phyloP scores from a whole-genome alignment of 306 rosid genomes.

The Erythrophleum fordii region DNA sequence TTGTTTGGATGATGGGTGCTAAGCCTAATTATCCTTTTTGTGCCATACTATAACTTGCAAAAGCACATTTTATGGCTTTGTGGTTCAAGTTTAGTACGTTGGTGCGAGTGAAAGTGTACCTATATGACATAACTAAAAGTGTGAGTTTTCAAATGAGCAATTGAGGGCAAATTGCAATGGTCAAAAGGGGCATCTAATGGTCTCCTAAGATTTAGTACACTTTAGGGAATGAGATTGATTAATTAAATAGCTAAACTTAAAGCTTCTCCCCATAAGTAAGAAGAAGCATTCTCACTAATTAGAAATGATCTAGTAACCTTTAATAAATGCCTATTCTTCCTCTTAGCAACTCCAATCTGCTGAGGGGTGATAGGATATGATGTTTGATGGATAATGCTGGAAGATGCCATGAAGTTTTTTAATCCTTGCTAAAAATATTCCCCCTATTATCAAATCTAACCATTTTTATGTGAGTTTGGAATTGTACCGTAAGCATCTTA shows the following conservation, averaged over 20 bases:
- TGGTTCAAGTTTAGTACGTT: constrained; percentile 10
- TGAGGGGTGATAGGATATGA: background rate
- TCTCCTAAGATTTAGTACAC: constrained; percentile 17
- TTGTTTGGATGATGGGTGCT: background rate
- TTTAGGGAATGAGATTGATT: background rate
- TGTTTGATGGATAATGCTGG: background rate
- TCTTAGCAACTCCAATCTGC: too few relatives aligned
- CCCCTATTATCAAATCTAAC: background rate
- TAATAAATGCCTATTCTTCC: background rate
- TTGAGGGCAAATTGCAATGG: constrained; percentile 10
- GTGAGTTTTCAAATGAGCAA: background rate
- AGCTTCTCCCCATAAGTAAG: too few relatives aligned
- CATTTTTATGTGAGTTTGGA: background rate
- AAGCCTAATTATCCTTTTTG: constrained; percentile 4
- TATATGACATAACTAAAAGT: constrained; percentile 17
- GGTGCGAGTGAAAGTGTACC: constrained; percentile 20
- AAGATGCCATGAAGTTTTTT: background rate
- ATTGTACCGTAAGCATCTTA: background rate
- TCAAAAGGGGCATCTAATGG: constrained; percentile 9
- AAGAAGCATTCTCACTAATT: too few relatives aligned
- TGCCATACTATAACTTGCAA: constrained; percentile 7
- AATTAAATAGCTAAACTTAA: background rate
- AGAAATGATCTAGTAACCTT: background rate
- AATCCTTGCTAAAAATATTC: background rate
- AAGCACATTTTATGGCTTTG: background rate